phyloP scores from a whole-genome alignment of 2,329 filamentous ascomycete genomes.

The Echinosphaeria canescens region DNA sequence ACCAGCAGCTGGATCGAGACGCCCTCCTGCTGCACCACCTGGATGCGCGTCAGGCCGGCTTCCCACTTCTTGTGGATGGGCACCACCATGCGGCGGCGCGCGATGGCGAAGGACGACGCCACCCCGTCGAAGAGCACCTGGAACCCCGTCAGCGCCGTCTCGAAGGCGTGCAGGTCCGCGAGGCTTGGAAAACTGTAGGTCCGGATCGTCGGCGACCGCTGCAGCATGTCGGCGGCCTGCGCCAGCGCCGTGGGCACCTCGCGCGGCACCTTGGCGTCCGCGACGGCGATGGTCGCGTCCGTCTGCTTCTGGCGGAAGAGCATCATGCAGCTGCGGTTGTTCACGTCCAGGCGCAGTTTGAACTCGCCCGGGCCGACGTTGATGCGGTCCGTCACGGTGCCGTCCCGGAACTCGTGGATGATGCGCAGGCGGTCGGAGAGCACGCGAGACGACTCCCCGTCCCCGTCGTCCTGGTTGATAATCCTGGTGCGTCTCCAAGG shows the following conservation, averaged over 20 bases:
- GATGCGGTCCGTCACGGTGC: conserved; percentile 63
- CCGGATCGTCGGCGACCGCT: conserved; percentile 41
- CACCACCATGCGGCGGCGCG: conserved; percentile 70
- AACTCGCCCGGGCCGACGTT: conserved; percentile 63
- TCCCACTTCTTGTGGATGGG: conserved; percentile 93
- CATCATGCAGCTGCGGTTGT: conserved; percentile 37
- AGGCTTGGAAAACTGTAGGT: conserved; percentile 46
- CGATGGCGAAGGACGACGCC: conserved; percentile 58
- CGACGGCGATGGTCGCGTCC: conserved; percentile 58
- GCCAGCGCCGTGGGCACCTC: conserved; percentile 40
- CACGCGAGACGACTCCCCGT: conserved; percentile 40
- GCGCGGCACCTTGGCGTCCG: conserved; percentile 39
- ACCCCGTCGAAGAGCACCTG: conserved; percentile 52
- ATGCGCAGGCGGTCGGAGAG: conserved; percentile 58
- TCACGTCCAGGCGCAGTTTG: conserved; percentile 41
- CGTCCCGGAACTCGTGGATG: conserved; percentile 53
- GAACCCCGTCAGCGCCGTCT: conserved; percentile 62
- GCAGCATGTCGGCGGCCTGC: conserved; percentile 37
- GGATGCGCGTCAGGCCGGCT: conserved; percentile 56
- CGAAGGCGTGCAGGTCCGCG: conserved; percentile 55
- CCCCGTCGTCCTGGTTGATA: conserved; percentile 47
- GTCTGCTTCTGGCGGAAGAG: conserved; percentile 52
- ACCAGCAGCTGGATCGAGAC: conserved; percentile 59
- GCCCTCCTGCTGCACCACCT: conserved; percentile 58
- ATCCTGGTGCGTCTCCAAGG: conserved; percentile 48